A percentile compares a stretch with the other conserved stretches of the same genome.
These are phyloP conservation scores for Phytophthora sp. DNA, from an alignment of 352 stramenopile genomes.

Conservation along the genomic window DNA sequence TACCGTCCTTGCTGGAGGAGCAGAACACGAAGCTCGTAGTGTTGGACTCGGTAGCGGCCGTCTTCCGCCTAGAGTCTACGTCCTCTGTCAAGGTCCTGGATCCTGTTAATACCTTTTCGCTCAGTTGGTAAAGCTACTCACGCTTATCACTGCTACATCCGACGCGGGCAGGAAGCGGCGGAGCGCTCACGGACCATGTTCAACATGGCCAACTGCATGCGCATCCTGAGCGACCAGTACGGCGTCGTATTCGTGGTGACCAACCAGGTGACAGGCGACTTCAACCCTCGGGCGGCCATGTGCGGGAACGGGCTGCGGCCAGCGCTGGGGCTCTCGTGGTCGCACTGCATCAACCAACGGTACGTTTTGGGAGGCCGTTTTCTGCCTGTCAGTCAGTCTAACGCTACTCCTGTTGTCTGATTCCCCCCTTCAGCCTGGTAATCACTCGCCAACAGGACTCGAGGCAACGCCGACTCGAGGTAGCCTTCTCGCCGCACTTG, in stretches of 20 bases:
- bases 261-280: conserved; percentile 84
- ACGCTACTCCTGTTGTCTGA: not conserved
- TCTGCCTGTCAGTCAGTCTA: conserved; percentile 9
- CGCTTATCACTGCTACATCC: no score
- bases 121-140: no score
- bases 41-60: conserved; percentile 79
- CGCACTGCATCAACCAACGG: conserved; percentile 86
- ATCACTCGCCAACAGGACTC: conserved; percentile 46
- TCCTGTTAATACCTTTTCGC: no score
- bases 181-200: conserved; percentile 82
- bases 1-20: conserved; percentile 69
- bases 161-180: conserved; percentile 65
- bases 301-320: conserved; percentile 49
- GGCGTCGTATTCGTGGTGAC: conserved; percentile 75
- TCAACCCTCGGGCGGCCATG: conserved; percentile 37
- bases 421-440: conserved; percentile 47
- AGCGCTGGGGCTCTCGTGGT: conserved; percentile 80
- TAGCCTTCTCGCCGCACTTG: conserved; percentile 68
- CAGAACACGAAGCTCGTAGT: conserved; percentile 84
- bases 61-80: conserved; percentile 78
- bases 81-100: conserved; percentile 61
- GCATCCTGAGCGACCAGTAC: conserved; percentile 82
- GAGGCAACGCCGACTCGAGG: conserved; percentile 43
- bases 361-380: conserved; percentile 31
- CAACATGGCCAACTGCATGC: conserved; percentile 85